phyloP scores from a whole-genome alignment of 208 protist species.

The Crithidia sp. region DNA sequence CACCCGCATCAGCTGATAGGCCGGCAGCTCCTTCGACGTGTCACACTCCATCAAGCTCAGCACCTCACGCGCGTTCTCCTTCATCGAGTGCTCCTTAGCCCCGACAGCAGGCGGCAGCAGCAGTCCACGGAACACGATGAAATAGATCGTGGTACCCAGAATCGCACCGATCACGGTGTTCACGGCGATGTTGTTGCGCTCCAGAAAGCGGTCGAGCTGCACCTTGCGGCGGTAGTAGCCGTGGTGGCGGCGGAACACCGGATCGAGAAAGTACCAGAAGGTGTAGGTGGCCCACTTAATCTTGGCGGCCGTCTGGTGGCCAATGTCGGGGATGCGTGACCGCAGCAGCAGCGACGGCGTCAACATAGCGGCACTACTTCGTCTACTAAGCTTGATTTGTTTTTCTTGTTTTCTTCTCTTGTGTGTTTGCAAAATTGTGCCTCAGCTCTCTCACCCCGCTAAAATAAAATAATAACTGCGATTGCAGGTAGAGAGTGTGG shows the following conservation, averaged over 20 bases:
- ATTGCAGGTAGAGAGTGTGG: too few species aligned
- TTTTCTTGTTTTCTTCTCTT: conserved; percentile 4
- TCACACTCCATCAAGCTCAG: conserved; percentile 62
- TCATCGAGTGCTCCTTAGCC: conserved; percentile 54
- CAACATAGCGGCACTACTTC: background rate
- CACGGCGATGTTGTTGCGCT: conserved; percentile 62
- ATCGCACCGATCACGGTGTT: conserved; percentile 69
- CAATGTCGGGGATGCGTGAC: conserved; percentile 46
- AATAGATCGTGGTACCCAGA: conserved; percentile 72
- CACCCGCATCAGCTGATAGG: conserved; percentile 72
- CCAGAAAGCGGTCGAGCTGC: conserved; percentile 72
- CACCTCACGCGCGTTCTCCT: conserved; percentile 68
- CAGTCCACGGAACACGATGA: conserved; percentile 37
- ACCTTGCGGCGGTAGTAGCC: conserved; percentile 75
- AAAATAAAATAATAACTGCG: too few species aligned
- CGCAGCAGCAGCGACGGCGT: conserved; percentile 11
- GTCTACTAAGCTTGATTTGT: background rate
- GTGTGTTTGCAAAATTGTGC: background rate
- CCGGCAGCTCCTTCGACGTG: conserved; percentile 73
- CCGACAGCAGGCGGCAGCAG: conserved; percentile 40
- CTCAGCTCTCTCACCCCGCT: too few species aligned
- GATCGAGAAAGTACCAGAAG: conserved; percentile 83
- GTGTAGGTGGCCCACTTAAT: conserved; percentile 81
- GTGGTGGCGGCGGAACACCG: conserved; percentile 69
- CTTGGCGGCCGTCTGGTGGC: conserved; percentile 53